Evolutionary conservation across 2,329 filamentous ascomycete genomes (phyloP).

Genomic region (Trichophyton schoenleinii): DNA sequence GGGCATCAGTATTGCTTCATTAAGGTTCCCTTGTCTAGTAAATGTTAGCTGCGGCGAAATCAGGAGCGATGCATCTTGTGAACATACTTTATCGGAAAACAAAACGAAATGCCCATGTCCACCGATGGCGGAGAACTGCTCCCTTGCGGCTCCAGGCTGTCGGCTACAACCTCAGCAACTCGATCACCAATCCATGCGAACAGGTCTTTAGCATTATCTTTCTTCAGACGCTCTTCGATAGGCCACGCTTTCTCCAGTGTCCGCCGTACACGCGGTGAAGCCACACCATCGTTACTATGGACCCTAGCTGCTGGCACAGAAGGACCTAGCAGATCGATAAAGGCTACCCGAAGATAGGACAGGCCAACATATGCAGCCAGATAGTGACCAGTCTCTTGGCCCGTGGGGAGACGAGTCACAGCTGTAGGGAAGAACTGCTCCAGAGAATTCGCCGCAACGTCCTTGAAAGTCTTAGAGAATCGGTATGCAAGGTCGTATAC

Average conservation of each 20-base stretch:
- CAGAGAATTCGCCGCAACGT: conserved; percentile 25
- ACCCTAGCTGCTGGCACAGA: not conserved
- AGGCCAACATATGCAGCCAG: conserved; percentile 41
- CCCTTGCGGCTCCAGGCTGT: conserved; percentile 21
- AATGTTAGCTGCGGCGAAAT: conserved; percentile 1
- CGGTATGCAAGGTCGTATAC: conserved; percentile 26
- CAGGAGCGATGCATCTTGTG: too few species aligned
- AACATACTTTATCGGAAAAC: conserved; percentile 31
- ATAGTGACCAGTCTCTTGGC: conserved; percentile 40
- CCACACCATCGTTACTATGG: not conserved
- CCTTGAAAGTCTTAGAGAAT: conserved; percentile 25
- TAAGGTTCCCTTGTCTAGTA: conserved; percentile 33
- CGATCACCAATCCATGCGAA: conserved; percentile 65
- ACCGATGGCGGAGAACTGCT: conserved; percentile 21
- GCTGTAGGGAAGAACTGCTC: conserved; percentile 33
- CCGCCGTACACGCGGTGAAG: conserved; percentile 40
- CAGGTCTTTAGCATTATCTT: conserved; percentile 54
- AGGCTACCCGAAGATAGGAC: conserved; percentile 40
- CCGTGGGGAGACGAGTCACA: conserved; percentile 32
- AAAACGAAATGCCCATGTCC: conserved; percentile 31
- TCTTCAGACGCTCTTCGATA: conserved; percentile 59
- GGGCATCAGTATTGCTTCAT: conserved; percentile 40
- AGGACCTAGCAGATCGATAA: conserved; percentile 35
- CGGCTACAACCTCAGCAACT: conserved; percentile 55
- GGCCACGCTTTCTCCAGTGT: conserved; percentile 60